Percentiles rank a stretch among this genome's conserved stretches.
These are phyloP conservation scores for Thermomyces lanuginosus DNA, from an alignment of 2,329 filamentous ascomycete genomes.

Conservation along the genomic window DNA sequence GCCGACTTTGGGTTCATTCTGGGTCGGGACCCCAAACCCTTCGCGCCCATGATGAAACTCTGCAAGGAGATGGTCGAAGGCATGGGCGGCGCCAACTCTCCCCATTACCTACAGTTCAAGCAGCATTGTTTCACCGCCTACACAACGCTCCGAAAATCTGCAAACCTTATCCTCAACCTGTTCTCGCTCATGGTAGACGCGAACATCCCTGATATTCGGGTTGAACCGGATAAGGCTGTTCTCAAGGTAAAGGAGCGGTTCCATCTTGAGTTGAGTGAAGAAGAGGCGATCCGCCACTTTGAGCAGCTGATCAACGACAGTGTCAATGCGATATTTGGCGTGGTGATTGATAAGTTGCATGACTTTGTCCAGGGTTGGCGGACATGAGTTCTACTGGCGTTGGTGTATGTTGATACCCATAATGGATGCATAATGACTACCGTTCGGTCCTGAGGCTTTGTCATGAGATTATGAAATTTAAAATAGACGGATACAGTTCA, in stretches of 20 bases:
- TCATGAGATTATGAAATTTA: too few species aligned
- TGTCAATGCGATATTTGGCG: constrained; percentile 73
- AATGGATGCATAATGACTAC: too few species aligned
- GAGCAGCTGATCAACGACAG: constrained; percentile 84
- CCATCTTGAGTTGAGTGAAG: constrained; percentile 77
- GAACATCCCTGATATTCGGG: constrained; percentile 85
- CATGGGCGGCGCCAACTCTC: constrained; percentile 72
- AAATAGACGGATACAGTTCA: too few species aligned
- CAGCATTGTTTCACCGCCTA: constrained; percentile 94
- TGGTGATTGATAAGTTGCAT: constrained; percentile 88
- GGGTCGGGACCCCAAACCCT: constrained; percentile 90
- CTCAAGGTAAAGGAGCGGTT: constrained; percentile 91
- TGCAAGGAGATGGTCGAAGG: constrained; percentile 97
- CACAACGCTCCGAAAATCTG: constrained; percentile 73
- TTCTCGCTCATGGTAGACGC: constrained; percentile 97
- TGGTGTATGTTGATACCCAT: too few species aligned
- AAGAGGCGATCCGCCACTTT: constrained; percentile 77
- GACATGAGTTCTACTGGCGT: too few species aligned
- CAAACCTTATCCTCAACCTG: constrained; percentile 80
- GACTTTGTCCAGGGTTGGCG: constrained; percentile 84
- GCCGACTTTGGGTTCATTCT: constrained; percentile 98
- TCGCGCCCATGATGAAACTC: constrained; percentile 92
- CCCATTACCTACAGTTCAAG: constrained; percentile 77
- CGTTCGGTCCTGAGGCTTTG: too few species aligned
- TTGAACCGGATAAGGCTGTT: constrained; percentile 86